These are phyloP conservation scores for Phialophora expanda DNA, from an alignment of 2,329 filamentous ascomycete species.

Conservation along the genomic window DNA sequence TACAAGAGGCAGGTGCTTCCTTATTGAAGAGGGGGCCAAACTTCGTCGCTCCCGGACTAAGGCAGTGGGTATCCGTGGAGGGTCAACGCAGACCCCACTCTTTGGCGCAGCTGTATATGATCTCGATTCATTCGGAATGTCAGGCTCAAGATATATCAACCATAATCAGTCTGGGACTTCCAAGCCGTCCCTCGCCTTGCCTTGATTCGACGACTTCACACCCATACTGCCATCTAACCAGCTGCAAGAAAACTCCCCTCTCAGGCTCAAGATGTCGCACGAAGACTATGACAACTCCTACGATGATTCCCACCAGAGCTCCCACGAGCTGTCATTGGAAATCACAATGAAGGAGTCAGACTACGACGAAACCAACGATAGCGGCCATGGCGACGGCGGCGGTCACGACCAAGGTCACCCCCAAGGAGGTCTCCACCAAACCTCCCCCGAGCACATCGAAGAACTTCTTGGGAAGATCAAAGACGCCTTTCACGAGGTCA, in stretches of 20 bases:
- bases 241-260: neutral
- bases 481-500: neutral
- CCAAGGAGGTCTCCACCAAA: neutral
- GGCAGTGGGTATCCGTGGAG: too few species aligned
- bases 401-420: neutral
- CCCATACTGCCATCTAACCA: neutral
- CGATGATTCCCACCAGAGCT: neutral
- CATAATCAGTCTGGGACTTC: neutral
- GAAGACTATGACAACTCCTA: neutral
- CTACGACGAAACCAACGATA: neutral
- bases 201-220: neutral
- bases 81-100: neutral
- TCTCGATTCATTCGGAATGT: neutral
- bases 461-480: neutral
- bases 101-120: neutral
- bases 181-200: neutral
- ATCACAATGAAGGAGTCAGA: neutral
- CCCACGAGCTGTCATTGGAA: neutral
- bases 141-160: neutral
- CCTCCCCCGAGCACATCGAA: neutral
- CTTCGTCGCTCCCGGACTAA: neutral
- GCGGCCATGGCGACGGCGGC: neutral
- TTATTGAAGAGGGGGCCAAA: neutral
- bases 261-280: neutral
- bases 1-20: neutral